phyloP scores from a whole-genome alignment of 441 rosid species.

The Gossypium schwendimanii region DNA sequence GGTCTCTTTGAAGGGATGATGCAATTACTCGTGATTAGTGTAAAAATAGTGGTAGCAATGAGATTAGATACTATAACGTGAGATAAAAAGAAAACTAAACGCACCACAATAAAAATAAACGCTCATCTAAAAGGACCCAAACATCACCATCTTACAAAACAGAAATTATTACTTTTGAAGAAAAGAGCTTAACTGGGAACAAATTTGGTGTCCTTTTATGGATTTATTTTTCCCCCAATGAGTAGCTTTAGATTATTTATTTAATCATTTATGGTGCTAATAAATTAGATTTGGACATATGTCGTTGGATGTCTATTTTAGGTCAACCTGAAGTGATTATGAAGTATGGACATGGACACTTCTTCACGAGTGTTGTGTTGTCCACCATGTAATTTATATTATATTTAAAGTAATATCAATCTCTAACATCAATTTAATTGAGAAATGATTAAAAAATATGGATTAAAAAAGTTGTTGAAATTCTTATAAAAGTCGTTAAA shows the following conservation, averaged over 20 bases:
- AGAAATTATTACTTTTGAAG: not conserved
- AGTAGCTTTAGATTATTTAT: not conserved
- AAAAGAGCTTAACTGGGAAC: not conserved
- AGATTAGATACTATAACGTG: fast-evolving
- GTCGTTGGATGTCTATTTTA: not conserved
- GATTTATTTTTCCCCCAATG: not conserved
- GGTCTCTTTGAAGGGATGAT: too few species aligned
- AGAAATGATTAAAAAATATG: too few species aligned
- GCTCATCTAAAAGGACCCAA: fast-evolving
- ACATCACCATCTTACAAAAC: not conserved
- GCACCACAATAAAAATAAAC: too few species aligned
- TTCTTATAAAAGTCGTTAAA: too few species aligned
- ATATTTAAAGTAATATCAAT: too few species aligned
- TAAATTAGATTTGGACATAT: not conserved
- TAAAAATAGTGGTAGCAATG: too few species aligned
- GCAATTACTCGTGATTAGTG: too few species aligned
- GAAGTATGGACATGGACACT: not conserved
- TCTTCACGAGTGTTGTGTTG: not conserved
- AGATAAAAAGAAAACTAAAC: too few species aligned
- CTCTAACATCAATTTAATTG: too few species aligned
- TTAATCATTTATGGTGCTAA: not conserved
- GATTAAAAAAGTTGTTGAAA: too few species aligned
- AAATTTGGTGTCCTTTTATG: not conserved
- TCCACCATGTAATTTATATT: too few species aligned
- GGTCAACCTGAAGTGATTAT: not conserved